These are phyloP conservation scores for carrot (Daucus carota) DNA, from an alignment of 129 eudicot species.

Conservation along the genomic window DNA sequence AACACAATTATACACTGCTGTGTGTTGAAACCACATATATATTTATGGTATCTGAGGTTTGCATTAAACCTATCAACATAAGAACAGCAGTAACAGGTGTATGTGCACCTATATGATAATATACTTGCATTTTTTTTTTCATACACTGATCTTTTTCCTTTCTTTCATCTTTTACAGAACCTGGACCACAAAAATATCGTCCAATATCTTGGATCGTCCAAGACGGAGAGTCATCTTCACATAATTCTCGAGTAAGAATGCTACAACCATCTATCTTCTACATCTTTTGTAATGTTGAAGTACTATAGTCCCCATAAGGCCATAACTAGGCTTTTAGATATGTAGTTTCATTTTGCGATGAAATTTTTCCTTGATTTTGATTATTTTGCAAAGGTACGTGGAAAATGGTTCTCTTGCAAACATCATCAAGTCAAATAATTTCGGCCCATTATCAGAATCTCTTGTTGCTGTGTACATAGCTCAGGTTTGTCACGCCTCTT, in stretches of 20 bases:
- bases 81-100: background rate
- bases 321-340: background rate
- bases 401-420: conserved; percentile 98
- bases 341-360: background rate
- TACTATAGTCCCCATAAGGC: background rate
- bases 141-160: no score
- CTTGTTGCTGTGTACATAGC: conserved; percentile 88
- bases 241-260: conserved; percentile 91
- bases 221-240: conserved; percentile 89
- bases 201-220: conserved; percentile 90
- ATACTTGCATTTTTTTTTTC: background rate
- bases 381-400: conserved; percentile 57
- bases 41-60: background rate
- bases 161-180: conserved; percentile 40
- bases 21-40: background rate
- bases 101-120: background rate
- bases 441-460: conserved; percentile 97
- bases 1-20: background rate
- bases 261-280: background rate
- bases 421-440: conserved; percentile 87
- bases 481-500: conserved; percentile 55
- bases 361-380: background rate
- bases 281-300: conserved; percentile 1
- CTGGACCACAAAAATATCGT: conserved; percentile 95
- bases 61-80: background rate